Evolutionary conservation across 768 basidiomycete genomes (phyloP), one percentile per base, ranked within the genome.

Genomic region (Mycena galopus): DNA sequence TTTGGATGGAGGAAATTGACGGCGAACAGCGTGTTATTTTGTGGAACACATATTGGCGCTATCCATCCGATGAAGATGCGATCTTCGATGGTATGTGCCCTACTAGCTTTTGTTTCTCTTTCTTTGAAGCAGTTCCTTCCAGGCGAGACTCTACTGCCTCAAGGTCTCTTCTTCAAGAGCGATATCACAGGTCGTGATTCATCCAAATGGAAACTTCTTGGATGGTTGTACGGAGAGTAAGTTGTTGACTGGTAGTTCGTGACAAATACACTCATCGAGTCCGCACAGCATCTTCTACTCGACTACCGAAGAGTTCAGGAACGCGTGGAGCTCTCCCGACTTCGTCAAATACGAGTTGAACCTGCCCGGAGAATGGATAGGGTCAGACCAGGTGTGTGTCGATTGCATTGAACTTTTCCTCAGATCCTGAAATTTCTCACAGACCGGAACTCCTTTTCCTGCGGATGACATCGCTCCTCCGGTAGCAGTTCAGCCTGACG

Each of bases 81-180:
- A 47, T 75, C 19, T 75, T 75, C 42, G 74, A 75, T 44, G 74
- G 72, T 56, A 51, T 8, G 56, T 50, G n/a, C n/a, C n/a, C n/a
- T 17, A 14, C 25, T 25, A 30, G 11, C 30, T 21, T 25, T 64
- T 32, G 35, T 7, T 30, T 29, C 19, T 10, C 12, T 29, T 1
- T 0, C 29, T 53, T 53, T 33, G 19, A 25, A n/a, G 4, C 17
- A 55, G 42, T 29, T 39, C 21, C 3, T 2, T 8, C 17, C 19
- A 73, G 75, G 76, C 50, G 76, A 75, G 55, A 77, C 76, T 33
- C 68, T 77, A 4, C 64, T 77, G 27, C 76, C 76, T 30, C 77
- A 78, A 39, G 77, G 77, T 37, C 76, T 78, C 21, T 78, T 60
- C 53, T 77, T 78, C 62, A 76, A 78, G 67, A 69, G 73, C 42